These are phyloP conservation scores for Penicillium ochrochloron DNA, from an alignment of 495 filamentous ascomycete species.

Conservation along the genomic window DNA sequence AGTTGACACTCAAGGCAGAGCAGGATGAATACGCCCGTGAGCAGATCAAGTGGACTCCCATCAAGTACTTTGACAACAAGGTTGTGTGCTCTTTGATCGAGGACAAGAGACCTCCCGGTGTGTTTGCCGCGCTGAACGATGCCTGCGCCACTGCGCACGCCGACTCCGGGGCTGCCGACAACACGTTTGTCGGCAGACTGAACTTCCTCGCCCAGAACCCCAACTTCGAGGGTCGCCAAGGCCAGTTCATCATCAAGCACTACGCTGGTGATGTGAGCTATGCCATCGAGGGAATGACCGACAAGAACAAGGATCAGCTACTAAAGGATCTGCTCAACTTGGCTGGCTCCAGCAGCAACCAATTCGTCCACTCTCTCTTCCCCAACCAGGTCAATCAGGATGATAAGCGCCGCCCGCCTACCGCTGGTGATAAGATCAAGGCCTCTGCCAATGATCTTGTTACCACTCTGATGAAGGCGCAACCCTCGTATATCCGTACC, in stretches of 20 bases:
- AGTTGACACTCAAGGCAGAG: conserved; percentile 93
- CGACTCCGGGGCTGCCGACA: conserved; percentile 89
- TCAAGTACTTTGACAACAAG: conserved; percentile 99
- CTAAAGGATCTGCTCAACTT: conserved; percentile 93
- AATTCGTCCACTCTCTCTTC: conserved; percentile 85
- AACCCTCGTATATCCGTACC: conserved; percentile 96
- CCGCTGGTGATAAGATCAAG: conserved; percentile 97
- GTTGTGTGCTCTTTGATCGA: conserved; percentile 98
- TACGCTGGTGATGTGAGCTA: conserved; percentile 99
- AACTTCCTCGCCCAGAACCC: conserved; percentile 86
- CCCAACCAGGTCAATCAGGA: conserved; percentile 94
- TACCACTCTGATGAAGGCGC: conserved; percentile 92
- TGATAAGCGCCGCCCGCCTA: conserved; percentile 90
- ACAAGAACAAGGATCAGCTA: conserved; percentile 99
- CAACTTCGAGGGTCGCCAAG: conserved; percentile 90
- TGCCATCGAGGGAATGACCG: conserved; percentile 94
- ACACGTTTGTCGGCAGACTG: conserved; percentile 90
- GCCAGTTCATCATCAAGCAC: conserved; percentile 98
- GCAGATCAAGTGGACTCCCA: conserved; percentile 98
- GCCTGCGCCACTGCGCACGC: conserved; percentile 97
- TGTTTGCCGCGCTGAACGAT: conserved; percentile 96
- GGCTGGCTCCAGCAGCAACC: conserved; percentile 79
- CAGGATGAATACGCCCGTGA: conserved; percentile 98
- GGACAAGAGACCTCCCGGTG: conserved; percentile 85
- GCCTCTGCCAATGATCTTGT: conserved; percentile 95